Conservation (phyloP, 2,329 filamentous ascomycete genomes). For the Sclerotinia subarctica region DNA sequence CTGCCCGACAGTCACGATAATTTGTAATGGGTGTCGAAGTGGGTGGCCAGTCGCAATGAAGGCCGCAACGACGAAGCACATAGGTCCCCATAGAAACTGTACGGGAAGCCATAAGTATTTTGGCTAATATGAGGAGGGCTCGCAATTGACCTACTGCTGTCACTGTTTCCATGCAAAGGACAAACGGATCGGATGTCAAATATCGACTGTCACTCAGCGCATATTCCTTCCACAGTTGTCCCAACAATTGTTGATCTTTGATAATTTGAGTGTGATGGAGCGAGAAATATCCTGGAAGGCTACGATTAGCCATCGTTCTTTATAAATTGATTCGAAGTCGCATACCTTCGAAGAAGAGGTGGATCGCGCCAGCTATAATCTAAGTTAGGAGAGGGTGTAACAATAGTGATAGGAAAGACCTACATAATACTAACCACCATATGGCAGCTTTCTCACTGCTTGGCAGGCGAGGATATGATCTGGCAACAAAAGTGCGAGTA, state of each 20-base stretch:
- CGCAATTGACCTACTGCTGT: constrained; percentile 42
- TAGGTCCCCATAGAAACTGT: constrained; percentile 56
- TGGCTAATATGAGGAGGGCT: neutral
- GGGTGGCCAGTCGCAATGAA: constrained; percentile 46
- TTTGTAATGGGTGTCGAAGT: constrained; percentile 51
- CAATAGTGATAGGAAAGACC: constrained; percentile 34
- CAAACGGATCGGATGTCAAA: constrained; percentile 50
- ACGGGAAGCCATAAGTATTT: neutral
- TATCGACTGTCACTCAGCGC: constrained; percentile 56
- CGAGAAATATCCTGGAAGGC: constrained; percentile 45
- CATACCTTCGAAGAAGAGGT: constrained; percentile 39
- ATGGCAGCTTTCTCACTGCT: constrained; percentile 56
- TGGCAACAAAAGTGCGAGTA: constrained; percentile 53
- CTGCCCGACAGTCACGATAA: constrained; percentile 40
- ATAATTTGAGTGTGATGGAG: constrained; percentile 45
- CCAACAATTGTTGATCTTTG: constrained; percentile 45
- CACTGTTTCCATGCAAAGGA: constrained; percentile 55
- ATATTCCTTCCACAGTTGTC: constrained; percentile 58
- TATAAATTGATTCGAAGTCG: neutral
- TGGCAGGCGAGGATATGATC: constrained; percentile 51
- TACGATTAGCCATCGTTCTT: neutral
- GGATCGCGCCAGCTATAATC: constrained; percentile 34
- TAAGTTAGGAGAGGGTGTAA: neutral
- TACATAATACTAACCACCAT: constrained; percentile 75
- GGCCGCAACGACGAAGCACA: constrained; percentile 50